Base-by-base conservation (phyloP, 1,284 basidiomycete genomes). In the Cutaneotrichosporon sp. region DNA sequence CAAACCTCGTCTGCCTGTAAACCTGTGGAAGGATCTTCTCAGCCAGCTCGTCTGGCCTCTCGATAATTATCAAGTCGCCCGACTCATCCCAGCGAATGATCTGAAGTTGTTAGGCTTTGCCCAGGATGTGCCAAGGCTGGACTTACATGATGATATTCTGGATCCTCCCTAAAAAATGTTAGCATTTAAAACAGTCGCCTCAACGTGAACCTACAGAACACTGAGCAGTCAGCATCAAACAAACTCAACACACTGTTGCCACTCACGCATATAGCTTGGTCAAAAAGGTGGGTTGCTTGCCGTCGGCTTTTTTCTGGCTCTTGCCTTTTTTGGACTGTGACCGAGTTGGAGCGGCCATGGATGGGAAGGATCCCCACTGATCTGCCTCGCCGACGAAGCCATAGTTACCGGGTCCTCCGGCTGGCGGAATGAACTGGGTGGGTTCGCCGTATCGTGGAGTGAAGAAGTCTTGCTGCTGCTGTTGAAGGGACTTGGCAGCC, bases 61-160 rank as follows among this genome's bases (percentile, higher is more conserved):
- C 89, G 54, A 92, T 89, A 72, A 92, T 89, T 79, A 92, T 91
- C 65, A 90, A 85, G 70, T 90, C 87, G 56, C 89, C 90, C 14
- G 84, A 82, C 14, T 85, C 84, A 68, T 91, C 89, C 89, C 89
- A 92, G 42, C 89, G 84, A 68, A 92, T 90, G 84, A 92, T 91
- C 68, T 72, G 50, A 0, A 12, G 24, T n/a, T n/a, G n/a, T n/a
- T n/a, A n/a, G n/a, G n/a, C n/a, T n/a, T n/a, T n/a, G n/a, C n/a
- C n/a, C n/a, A n/a, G n/a, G n/a, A n/a, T n/a, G n/a, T n/a, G n/a
- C n/a, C n/a, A n/a, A n/a, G n/a, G n/a, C n/a, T 39, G 38, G 38
- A 25, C 38, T 11, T 27, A 32, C 68, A 50, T 69, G 62, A 22
- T 59, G 46, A 38, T 65, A 70, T 39, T 70, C 62, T 50, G 61